phyloP scores from a whole-genome alignment of 768 basidiomycete genomes.

The Xerocomellus chrysenteron region DNA sequence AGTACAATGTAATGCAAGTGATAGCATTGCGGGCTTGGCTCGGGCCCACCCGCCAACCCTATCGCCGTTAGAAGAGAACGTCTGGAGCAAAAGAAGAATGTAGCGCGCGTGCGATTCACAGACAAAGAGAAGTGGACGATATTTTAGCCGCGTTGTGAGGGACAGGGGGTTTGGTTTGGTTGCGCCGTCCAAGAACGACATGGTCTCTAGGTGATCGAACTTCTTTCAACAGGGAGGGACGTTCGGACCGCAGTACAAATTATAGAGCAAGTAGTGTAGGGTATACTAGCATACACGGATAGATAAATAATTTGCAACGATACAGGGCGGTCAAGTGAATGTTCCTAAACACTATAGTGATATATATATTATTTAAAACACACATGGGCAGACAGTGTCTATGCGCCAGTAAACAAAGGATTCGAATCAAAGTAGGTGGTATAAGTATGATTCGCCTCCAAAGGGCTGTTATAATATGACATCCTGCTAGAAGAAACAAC shows the following conservation, averaged over 20 bases:
- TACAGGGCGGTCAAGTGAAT: slow-evolving; percentile 23
- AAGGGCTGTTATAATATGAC: slow-evolving; percentile 27
- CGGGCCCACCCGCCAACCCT: not conserved
- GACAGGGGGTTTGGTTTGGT: not conserved
- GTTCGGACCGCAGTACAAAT: slow-evolving; percentile 17
- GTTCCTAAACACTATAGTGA: slow-evolving; percentile 18
- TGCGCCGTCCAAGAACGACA: not conserved
- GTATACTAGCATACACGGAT: slow-evolving; percentile 16
- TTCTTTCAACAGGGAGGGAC: not conserved
- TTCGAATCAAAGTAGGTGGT: slow-evolving; percentile 23
- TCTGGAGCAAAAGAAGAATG: not conserved
- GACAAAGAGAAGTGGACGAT: not conserved
- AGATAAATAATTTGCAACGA: slow-evolving; percentile 27
- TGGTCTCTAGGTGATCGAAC: slow-evolving; percentile 5
- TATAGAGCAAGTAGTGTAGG: slow-evolving; percentile 7
- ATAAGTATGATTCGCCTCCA: slow-evolving; percentile 25
- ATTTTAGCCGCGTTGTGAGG: slow-evolving; percentile 1
- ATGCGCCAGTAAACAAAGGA: slow-evolving; percentile 23
- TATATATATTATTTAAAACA: slow-evolving; percentile 20
- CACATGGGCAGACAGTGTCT: slow-evolving; percentile 5
- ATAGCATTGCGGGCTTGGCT: not conserved
- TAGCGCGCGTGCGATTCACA: not conserved
- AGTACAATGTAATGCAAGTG: not conserved
- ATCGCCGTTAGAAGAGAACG: not conserved
- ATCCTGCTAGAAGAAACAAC: slow-evolving; percentile 25